Conservation (phyloP, 2,329 filamentous ascomycete species). For the Beauveria sp. region DNA sequence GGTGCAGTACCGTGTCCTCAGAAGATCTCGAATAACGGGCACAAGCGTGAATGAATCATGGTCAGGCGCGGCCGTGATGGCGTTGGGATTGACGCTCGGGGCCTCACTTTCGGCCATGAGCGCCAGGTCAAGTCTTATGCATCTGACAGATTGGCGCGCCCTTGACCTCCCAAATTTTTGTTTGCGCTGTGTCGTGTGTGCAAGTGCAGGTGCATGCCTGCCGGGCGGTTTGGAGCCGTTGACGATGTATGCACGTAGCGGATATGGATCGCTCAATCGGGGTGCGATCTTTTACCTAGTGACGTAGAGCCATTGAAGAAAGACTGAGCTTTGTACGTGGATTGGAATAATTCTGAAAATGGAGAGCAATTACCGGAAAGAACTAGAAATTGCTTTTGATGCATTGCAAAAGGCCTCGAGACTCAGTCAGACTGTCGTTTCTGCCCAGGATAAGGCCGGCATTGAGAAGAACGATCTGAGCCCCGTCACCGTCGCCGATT, state of each 20-base stretch:
- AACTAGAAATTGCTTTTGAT: constrained; percentile 35
- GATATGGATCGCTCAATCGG: constrained; percentile 1
- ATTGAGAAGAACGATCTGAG: constrained; percentile 47
- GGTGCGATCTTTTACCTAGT: neutral
- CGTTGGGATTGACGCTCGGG: constrained; percentile 19
- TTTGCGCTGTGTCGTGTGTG: neutral
- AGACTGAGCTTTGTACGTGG: neutral
- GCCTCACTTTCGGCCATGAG: constrained; percentile 16
- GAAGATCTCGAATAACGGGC: constrained; percentile 40
- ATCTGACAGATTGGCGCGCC: neutral
- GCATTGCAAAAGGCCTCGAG: constrained; percentile 38
- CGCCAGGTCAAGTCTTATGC: neutral
- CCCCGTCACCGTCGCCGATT: constrained; percentile 52
- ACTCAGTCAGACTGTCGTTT: constrained; percentile 42
- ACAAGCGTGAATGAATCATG: constrained; percentile 20
- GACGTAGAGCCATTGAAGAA: neutral
- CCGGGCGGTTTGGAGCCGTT: neutral
- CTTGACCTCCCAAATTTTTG: neutral
- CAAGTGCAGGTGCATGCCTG: neutral
- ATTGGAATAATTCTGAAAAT: constrained; percentile 21
- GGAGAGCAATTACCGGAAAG: constrained; percentile 34
- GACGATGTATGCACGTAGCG: constrained; percentile 6
- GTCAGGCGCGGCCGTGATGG: constrained; percentile 18
- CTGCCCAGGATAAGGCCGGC: constrained; percentile 39
- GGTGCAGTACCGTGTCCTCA: constrained; percentile 39